Percentiles rank a stretch among this genome's conserved stretches.
Conservation (phyloP, 2,329 filamentous ascomycete species). For the Catunica adiposa region DNA sequence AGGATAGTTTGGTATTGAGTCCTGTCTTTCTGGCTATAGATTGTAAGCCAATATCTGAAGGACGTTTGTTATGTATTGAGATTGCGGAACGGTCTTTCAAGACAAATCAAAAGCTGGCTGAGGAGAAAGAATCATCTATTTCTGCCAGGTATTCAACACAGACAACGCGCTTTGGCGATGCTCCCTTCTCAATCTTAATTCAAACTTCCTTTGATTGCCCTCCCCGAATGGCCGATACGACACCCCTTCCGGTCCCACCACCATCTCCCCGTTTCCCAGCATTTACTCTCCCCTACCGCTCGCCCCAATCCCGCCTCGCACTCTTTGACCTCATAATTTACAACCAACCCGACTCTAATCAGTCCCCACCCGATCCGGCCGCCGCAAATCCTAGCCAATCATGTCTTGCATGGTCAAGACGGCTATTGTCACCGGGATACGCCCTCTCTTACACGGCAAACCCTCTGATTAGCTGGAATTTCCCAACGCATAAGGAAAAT, state of each 20-base stretch:
- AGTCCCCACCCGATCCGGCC: not conserved
- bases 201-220: not conserved
- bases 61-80: too few relatives aligned
- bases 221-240: not conserved
- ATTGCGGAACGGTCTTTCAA: too few relatives aligned
- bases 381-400: not conserved
- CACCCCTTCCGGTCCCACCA: not conserved
- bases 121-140: too few relatives aligned
- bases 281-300: not conserved
- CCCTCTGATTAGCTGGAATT: not conserved
- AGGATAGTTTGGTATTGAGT: too few relatives aligned
- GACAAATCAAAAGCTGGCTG: too few relatives aligned
- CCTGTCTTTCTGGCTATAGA: too few relatives aligned
- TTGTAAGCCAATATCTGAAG: too few relatives aligned
- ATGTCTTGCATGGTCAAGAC: not conserved
- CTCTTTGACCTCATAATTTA: not conserved
- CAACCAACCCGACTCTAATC: not conserved
- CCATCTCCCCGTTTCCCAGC: not conserved
- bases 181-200: too few relatives aligned
- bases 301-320: not conserved
- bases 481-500: not conserved
- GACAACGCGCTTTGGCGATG: too few relatives aligned
- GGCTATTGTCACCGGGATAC: not conserved
- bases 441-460: not conserved
- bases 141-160: too few relatives aligned